These are phyloP conservation scores for Pichia occidentalis DNA, from an alignment of 805 yeast genomes.

Conservation along the genomic window DNA sequence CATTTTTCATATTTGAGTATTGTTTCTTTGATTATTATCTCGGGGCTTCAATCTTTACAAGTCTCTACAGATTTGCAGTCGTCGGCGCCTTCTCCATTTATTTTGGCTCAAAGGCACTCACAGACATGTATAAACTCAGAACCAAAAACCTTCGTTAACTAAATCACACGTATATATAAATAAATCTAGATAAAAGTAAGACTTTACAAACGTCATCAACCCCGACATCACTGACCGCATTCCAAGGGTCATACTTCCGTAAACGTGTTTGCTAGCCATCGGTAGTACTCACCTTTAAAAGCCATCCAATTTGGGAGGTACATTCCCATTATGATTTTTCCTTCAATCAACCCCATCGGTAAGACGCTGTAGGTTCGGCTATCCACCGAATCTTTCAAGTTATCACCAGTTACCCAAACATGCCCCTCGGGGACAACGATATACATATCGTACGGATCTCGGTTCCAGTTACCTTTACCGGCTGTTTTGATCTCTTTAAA, in stretches of 20 bases:
- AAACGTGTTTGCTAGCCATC: slow-evolving; percentile 50
- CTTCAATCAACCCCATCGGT: slow-evolving; percentile 83
- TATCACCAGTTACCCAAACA: slow-evolving; percentile 97
- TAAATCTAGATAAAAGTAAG: slow-evolving; percentile 2
- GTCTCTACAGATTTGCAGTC: slow-evolving; percentile 42
- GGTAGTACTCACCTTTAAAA: slow-evolving; percentile 43
- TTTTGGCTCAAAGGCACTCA: slow-evolving; percentile 62
- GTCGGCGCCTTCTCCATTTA: slow-evolving; percentile 49
- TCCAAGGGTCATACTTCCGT: slow-evolving; percentile 25
- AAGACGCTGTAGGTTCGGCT: slow-evolving; percentile 85
- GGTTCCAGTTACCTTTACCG: slow-evolving; percentile 8
- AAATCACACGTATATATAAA: not conserved
- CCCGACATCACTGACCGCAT: too few relatives aligned
- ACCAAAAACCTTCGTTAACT: slow-evolving; percentile 19
- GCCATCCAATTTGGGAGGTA: slow-evolving; percentile 33
- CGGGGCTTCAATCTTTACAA: slow-evolving; percentile 53
- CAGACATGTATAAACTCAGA: slow-evolving; percentile 30
- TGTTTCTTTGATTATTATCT: slow-evolving; percentile 53
- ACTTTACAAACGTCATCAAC: too few relatives aligned
- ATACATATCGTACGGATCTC: slow-evolving; percentile 38
- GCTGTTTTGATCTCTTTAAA: slow-evolving; percentile 17
- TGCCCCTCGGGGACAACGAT: slow-evolving; percentile 89
- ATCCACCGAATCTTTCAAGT: slow-evolving; percentile 78
- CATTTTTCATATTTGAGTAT: slow-evolving; percentile 44
- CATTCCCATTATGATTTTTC: slow-evolving; percentile 74